phyloP scores from a whole-genome alignment of 2,329 filamentous ascomycete species.

The Taxawa tesnikishii region DNA sequence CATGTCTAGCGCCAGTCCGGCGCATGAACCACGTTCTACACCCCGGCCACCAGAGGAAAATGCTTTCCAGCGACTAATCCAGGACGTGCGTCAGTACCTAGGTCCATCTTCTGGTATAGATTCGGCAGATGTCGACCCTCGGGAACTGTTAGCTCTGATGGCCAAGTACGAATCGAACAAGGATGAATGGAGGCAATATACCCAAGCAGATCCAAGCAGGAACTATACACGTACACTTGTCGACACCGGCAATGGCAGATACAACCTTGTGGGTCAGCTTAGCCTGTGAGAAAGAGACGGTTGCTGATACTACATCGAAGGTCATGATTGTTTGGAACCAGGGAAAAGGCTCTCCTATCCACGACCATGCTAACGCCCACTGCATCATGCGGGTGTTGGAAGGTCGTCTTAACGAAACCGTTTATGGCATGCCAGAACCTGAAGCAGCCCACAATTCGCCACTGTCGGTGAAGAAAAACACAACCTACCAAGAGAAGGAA shows the following conservation, averaged over 20 bases:
- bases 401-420: conserved; percentile 67
- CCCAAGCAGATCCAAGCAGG: conserved; percentile 55
- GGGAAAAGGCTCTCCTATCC: conserved; percentile 70
- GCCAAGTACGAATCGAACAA: conserved; percentile 56
- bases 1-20: no score
- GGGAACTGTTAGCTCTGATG: conserved; percentile 62
- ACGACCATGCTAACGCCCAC: conserved; percentile 69
- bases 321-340: conserved; percentile 84
- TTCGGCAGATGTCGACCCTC: conserved; percentile 68
- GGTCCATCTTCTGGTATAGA: conserved; percentile 73
- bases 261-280: conserved; percentile 50
- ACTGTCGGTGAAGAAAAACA: conserved; percentile 54
- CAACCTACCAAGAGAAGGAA: conserved; percentile 54
- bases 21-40: no score
- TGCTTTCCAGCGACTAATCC: conserved; percentile 57
- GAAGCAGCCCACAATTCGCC: conserved; percentile 15
- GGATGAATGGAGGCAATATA: conserved; percentile 62
- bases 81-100: conserved; percentile 59
- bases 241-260: conserved; percentile 76
- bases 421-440: conserved; percentile 46
- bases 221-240: conserved; percentile 82
- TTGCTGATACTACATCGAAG: conserved; percentile 32
- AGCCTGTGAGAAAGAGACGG: neutral
- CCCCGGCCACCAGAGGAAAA: conserved; percentile 3
- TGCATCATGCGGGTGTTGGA: conserved; percentile 84